A percentile compares a stretch with the other conserved stretches of the same genome.
Conservation (phyloP, 2,329 filamentous ascomycete genomes). For the Dothideomycetes sp. region DNA sequence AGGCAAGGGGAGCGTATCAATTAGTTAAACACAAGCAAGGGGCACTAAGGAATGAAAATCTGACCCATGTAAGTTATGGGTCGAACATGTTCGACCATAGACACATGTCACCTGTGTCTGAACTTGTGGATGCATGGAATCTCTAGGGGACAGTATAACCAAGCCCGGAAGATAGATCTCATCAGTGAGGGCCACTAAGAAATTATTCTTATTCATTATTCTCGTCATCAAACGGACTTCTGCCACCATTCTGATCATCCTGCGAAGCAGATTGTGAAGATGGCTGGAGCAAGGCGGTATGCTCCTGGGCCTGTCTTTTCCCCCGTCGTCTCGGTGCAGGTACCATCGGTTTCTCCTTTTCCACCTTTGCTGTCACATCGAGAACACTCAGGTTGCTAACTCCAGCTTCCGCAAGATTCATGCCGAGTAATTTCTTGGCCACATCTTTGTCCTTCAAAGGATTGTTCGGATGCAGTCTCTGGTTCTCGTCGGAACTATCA, state of each 20-base stretch:
- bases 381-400: constrained; percentile 65
- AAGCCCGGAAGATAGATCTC: no score
- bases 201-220: constrained; percentile 10
- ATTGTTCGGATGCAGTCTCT: constrained; percentile 13
- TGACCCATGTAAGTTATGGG: no score
- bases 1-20: no score
- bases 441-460: constrained; percentile 19
- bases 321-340: constrained; percentile 60
- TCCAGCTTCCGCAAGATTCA: constrained; percentile 58
- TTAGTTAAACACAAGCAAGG: no score
- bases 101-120: no score
- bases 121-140: no score
- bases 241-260: constrained; percentile 9
- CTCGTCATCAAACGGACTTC: constrained; percentile 14
- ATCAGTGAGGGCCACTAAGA: no score
- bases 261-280: no score
- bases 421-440: constrained; percentile 52
- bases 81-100: no score
- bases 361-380: constrained; percentile 56
- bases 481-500: constrained; percentile 13
- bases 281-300: constrained; percentile 8
- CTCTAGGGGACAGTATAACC: no score
- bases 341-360: constrained; percentile 72
- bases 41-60: no score
- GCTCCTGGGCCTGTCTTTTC: constrained; percentile 20